Evolutionary conservation across 2,329 filamentous ascomycete genomes (phyloP).

Genomic region (Alternaria triticimaculans): DNA sequence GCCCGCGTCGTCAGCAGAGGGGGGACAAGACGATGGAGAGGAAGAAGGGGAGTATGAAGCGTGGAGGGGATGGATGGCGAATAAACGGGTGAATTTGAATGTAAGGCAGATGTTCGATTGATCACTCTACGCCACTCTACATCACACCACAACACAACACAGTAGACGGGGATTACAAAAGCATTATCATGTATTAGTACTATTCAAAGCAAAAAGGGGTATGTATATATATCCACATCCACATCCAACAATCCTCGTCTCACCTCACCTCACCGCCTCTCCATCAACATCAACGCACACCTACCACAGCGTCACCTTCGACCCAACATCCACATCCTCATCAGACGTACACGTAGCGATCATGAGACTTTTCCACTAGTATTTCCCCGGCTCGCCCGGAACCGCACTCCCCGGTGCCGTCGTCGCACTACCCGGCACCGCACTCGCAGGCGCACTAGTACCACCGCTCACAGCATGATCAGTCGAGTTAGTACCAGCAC

Average conservation of each 20-base stretch:
- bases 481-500: constrained; percentile 19
- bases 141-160: neutral
- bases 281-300: neutral
- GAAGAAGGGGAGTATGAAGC: constrained; percentile 59
- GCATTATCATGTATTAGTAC: constrained; percentile 4
- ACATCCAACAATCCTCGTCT: neutral
- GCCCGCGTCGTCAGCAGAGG: constrained; percentile 61
- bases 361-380: constrained; percentile 14
- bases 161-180: neutral
- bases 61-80: constrained; percentile 88
- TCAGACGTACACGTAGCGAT: neutral
- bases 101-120: constrained; percentile 81
- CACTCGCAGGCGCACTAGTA: constrained; percentile 16
- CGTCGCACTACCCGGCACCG: constrained; percentile 7
- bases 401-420: constrained; percentile 28
- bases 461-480: constrained; percentile 7
- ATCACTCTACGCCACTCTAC: neutral
- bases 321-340: neutral
- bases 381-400: constrained; percentile 41
- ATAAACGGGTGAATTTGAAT: constrained; percentile 90
- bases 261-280: neutral
- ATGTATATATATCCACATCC: neutral
- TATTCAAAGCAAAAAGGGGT: neutral
- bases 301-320: neutral
- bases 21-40: constrained; percentile 39